Conservation (phyloP, 495 filamentous ascomycete species). For the Cryomyces minteri region DNA sequence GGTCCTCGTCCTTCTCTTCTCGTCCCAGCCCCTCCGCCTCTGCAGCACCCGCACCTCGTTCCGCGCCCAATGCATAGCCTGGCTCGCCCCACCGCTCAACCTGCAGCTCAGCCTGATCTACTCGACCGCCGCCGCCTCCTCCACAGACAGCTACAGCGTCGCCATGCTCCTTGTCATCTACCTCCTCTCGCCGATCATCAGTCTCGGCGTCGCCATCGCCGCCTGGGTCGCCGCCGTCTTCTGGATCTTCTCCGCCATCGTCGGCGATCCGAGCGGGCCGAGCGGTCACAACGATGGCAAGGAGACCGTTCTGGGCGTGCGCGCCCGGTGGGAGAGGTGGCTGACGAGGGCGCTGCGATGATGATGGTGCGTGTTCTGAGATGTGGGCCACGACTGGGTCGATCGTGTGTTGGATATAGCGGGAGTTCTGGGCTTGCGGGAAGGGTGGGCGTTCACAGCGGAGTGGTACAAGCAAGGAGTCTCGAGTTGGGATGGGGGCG, state of each 20-base stretch:
- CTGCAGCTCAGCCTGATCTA: constrained; percentile 21
- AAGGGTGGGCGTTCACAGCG: too few relatives aligned
- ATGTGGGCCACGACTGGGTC: too few relatives aligned
- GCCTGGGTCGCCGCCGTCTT: constrained; percentile 44
- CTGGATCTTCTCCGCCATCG: constrained; percentile 41
- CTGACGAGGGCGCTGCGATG: constrained; percentile 12
- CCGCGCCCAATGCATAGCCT: constrained; percentile 12
- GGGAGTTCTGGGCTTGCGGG: too few relatives aligned
- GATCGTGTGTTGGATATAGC: too few relatives aligned
- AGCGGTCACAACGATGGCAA: constrained; percentile 44
- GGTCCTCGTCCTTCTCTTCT: constrained; percentile 12
- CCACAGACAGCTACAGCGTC: constrained; percentile 13
- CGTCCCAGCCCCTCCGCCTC: constrained; percentile 18
- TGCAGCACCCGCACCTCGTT: constrained; percentile 12
- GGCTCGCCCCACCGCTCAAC: constrained; percentile 18
- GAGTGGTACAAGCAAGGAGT: too few relatives aligned
- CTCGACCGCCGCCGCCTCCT: constrained; percentile 11
- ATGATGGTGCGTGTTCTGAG: not conserved
- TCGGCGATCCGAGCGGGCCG: constrained; percentile 44
- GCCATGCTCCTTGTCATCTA: constrained; percentile 29
- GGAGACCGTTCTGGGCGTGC: constrained; percentile 38
- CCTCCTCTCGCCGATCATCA: constrained; percentile 33
- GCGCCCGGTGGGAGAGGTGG: constrained; percentile 44
- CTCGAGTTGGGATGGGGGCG: too few relatives aligned
- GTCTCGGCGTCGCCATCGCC: constrained; percentile 31